Base-by-base conservation (phyloP, 1,284 basidiomycete genomes). In the Heterobasidion occidentale region DNA sequence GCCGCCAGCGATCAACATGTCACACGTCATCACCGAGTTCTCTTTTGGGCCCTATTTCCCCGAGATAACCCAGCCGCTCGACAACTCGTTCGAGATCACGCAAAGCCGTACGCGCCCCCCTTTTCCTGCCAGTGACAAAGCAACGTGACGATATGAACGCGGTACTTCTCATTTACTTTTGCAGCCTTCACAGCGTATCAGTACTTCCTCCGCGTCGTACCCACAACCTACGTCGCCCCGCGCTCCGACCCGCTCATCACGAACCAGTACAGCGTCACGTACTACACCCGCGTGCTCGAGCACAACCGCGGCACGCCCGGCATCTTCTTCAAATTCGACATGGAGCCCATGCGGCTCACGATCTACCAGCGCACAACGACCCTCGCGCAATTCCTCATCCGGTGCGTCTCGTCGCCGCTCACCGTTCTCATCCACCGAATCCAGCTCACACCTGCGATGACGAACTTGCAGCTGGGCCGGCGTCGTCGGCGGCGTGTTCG, bases 41-140 rank as follows among this genome's bases (percentile, higher is more conserved):
- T 97, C 94, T 1, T 98, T 98, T 65, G 96, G 96, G 0, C 91
- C 94, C 0, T 90, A 92, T 75, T 98, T 98, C 76, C 96, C 96
- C 0, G 89, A 94, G 53, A 98, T 99, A 58, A 81, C 86, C 0
- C 96, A 99, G 69, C 96, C 96, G 3, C 80, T 99, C 38, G 96
- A 98, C 65, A 85, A 93, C 67, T 92, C 90, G 0, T 88, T 91
- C 58, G 94, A 98, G 68, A 70, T 88, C 1, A 87, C 95, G 0
- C 70, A 84, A 38, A 79, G 94, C 48, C 84, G 91, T 94, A 65
- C 67, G 91, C 5, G 46, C 19, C 4, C n/a, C n/a, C n/a, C 4
- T 27, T 27, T 6, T 27, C 27, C 27, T 27, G 27, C 14, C 45
- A 9, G 17, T 14, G 9, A 1, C 9, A 15, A 9, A 11, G n/a